Percentiles rank a stretch among this genome's conserved stretches.
phyloP scores from a whole-genome alignment of 345 rosid genomes.

The Citrus inodora region DNA sequence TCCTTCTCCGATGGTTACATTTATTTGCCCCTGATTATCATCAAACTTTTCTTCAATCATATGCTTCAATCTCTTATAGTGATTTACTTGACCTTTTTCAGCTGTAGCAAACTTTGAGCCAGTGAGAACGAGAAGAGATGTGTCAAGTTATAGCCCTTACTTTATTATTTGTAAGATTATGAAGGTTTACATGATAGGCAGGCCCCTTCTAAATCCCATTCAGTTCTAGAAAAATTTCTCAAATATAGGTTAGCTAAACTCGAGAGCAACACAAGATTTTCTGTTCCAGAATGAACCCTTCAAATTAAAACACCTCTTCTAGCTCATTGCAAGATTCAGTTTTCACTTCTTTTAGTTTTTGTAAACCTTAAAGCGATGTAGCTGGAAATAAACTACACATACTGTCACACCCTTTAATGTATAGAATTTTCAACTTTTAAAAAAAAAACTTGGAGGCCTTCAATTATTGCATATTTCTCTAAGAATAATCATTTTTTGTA shows the following conservation, averaged over 20 bases:
- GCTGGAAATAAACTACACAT: not conserved
- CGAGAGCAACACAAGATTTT: not conserved
- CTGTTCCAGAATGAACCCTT: not conserved
- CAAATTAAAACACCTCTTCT: constrained; percentile 6
- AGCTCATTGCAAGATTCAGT: not conserved
- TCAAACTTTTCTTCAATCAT: too few species aligned
- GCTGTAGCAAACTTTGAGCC: not conserved
- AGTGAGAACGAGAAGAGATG: not conserved
- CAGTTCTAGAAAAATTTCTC: not conserved
- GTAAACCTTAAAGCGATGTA: not conserved
- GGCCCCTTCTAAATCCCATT: not conserved
- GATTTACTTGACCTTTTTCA: too few species aligned
- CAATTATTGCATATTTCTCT: constrained; percentile 7
- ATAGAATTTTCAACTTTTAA: not conserved
- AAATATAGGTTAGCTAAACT: not conserved
- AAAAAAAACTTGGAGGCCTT: not conserved
- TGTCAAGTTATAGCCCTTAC: not conserved
- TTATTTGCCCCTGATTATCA: too few species aligned
- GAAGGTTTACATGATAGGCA: not conserved
- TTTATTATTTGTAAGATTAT: not conserved
- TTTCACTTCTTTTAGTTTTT: not conserved
- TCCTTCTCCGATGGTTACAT: too few species aligned
- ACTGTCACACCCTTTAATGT: not conserved
- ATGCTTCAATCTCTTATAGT: too few species aligned
- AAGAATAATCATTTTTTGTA: not conserved